These are phyloP conservation scores for Metschnikowia kofuensis DNA, from an alignment of 805 yeast genomes.

Conservation along the genomic window DNA sequence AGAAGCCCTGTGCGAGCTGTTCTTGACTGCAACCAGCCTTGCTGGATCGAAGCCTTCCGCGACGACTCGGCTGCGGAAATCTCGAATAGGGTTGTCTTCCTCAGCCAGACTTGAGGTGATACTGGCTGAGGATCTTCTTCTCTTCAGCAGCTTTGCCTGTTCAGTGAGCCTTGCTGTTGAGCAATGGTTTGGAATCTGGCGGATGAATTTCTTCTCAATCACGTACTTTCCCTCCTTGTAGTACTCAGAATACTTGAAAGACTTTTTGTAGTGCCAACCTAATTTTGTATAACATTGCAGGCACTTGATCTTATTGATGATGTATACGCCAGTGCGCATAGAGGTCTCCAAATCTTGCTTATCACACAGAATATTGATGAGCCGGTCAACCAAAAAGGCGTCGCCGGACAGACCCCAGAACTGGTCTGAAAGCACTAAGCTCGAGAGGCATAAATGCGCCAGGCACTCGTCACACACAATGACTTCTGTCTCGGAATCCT, in stretches of 20 bases:
- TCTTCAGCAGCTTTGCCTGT: slow-evolving; percentile 28
- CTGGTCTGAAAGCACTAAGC: slow-evolving; percentile 35
- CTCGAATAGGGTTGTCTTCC: slow-evolving; percentile 4
- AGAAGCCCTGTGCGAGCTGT: not conserved
- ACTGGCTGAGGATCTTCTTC: slow-evolving; percentile 22
- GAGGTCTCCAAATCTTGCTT: slow-evolving; percentile 27
- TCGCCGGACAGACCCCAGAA: slow-evolving; percentile 41
- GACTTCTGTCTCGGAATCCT: slow-evolving; percentile 34
- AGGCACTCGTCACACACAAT: slow-evolving; percentile 41
- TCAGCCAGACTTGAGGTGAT: slow-evolving; percentile 5
- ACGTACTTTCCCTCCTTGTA: slow-evolving; percentile 46
- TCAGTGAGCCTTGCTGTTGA: slow-evolving; percentile 32
- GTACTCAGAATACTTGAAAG: slow-evolving; percentile 32
- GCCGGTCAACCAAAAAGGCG: slow-evolving; percentile 39
- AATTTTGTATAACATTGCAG: slow-evolving; percentile 35
- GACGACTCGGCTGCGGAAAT: slow-evolving; percentile 10
- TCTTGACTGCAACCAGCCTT: not conserved
- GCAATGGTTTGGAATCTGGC: slow-evolving; percentile 33
- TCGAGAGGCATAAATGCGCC: slow-evolving; percentile 38
- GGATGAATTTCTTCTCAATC: slow-evolving; percentile 36
- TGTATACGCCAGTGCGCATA: slow-evolving; percentile 40
- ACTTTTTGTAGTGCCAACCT: slow-evolving; percentile 43
- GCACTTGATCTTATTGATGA: slow-evolving; percentile 36
- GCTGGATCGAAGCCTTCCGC: slow-evolving; percentile 4
- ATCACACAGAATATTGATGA: slow-evolving; percentile 34